A percentile compares a stretch with the other conserved stretches of the same genome.
phyloP scores from a whole-genome alignment of 768 basidiomycete species.

The Pilatotrama ljubarskyi region DNA sequence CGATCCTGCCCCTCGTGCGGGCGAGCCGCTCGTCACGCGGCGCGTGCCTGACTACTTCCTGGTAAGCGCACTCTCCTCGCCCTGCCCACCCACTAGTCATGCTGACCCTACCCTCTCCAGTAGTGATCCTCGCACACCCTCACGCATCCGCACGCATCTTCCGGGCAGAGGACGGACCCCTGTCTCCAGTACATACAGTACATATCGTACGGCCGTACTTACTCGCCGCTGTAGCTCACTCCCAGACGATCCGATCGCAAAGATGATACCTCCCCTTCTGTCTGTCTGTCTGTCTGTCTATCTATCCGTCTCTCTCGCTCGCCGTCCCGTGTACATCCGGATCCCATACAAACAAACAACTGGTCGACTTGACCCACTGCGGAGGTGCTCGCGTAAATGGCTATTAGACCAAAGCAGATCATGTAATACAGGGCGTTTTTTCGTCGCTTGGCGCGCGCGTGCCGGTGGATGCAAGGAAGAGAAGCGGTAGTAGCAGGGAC shows the following conservation, averaged over 20 bases:
- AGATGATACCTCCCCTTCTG: conserved; percentile 24
- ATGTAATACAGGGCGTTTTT: conserved; percentile 15
- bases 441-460: too few species aligned
- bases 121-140: conserved; percentile 21
- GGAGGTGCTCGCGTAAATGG: conserved; percentile 21
- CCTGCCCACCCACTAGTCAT: neutral
- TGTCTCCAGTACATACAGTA: conserved; percentile 30
- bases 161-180: neutral
- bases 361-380: neutral
- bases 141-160: neutral
- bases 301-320: neutral
- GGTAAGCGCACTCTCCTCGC: conserved; percentile 44
- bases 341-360: neutral
- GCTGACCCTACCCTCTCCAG: conserved; percentile 3
- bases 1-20: conserved; percentile 97
- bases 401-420: conserved; percentile 14
- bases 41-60: conserved; percentile 95
- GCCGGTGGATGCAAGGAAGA: too few species aligned
- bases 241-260: conserved; percentile 16
- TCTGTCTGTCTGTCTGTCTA: neutral
- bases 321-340: conserved; percentile 13
- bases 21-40: conserved; percentile 96
- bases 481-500: too few species aligned
- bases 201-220: conserved; percentile 30
- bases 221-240: conserved; percentile 26